Conservation (phyloP, 352 stramenopile species). For the Pythium pyrilobum region DNA sequence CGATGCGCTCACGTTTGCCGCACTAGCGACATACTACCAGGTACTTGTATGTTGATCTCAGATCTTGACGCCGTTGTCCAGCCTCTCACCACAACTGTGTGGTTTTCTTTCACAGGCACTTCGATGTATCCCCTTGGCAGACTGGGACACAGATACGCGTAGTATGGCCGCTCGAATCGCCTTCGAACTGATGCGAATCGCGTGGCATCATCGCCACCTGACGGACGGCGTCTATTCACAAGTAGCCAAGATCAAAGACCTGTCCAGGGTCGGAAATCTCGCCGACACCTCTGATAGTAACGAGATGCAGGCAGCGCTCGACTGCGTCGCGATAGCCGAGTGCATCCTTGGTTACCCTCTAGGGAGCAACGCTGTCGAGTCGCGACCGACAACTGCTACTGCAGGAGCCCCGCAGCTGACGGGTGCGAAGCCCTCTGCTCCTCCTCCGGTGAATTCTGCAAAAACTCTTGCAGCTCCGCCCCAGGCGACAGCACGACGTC, state of each 20-base stretch:
- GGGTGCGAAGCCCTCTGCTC: neutral
- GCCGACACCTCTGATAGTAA: neutral
- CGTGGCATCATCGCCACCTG: constrained; percentile 18
- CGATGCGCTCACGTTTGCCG: constrained; percentile 36
- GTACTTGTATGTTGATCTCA: no score
- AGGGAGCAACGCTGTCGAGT: neutral
- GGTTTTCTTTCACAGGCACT: no score
- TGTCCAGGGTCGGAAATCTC: no score
- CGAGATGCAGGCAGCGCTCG: constrained; percentile 7
- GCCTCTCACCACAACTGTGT: neutral
- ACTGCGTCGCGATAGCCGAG: constrained; percentile 12
- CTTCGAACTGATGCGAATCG: constrained; percentile 60
- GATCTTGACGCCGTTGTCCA: no score
- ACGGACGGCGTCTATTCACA: constrained; percentile 7
- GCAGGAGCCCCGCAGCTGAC: neutral
- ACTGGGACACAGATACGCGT: constrained; percentile 46
- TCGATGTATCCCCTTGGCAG: constrained; percentile 15
- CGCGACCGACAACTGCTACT: neutral
- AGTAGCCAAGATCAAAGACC: constrained; percentile 7
- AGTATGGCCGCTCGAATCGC: constrained; percentile 44
- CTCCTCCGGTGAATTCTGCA: neutral
- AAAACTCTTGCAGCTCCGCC: constrained; percentile 8
- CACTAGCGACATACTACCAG: constrained; percentile 54
- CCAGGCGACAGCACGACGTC: constrained; percentile 21
- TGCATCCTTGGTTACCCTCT: constrained; percentile 1